Base-by-base conservation (phyloP, 768 basidiomycete species). In the Mycena olivaceomarginata region DNA sequence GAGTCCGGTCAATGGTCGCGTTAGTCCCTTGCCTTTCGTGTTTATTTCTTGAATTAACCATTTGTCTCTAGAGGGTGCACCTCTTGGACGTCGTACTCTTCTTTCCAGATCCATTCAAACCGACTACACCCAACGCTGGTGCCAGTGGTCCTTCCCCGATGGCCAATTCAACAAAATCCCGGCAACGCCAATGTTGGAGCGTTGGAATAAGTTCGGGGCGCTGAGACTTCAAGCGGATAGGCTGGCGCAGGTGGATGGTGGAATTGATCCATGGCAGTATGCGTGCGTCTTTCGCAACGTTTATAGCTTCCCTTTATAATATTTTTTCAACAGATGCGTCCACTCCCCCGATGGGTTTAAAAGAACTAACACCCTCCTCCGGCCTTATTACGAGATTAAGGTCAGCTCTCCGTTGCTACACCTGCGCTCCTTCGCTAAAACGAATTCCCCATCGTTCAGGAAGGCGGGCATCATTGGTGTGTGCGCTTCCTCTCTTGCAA, bases 241-340 rank as follows among this genome's bases (percentile, higher is more conserved):
- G 69, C 64, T 76, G 63, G 75, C 69, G 31, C 75, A 76, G 45
- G 75, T 76, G 11, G 75, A 76, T 59, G 75, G 75, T 20, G 75
- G 69, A 25, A 70, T 70, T 25, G 75, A 76, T 71, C 75, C 69
- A n/a, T 76, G 75, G 75, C 69, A 76, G 69, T 76, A 76, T 70
- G 75, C 69, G 69, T 76, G 25, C 48, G 73, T 68, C 18, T 63
- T 74, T 51, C 59, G 39, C 7, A 31, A 25, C 16, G 5, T 48
- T 2, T 7, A 48, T 15, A 67, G 31, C 18, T 60, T 74, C 41
- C 53, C 72, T 56, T 1, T 74, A 51, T 67, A 48, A 67, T 41
- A 74, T 74, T 62, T 74, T 46, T 25, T 46, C 4, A 10, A 67
- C 53, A 74, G 73, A 67, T 74, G 74, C 18, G 75, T 76, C n/a